Base-by-base conservation (phyloP, 1,284 basidiomycete genomes). In the Butyriboletus appendiculatus region DNA sequence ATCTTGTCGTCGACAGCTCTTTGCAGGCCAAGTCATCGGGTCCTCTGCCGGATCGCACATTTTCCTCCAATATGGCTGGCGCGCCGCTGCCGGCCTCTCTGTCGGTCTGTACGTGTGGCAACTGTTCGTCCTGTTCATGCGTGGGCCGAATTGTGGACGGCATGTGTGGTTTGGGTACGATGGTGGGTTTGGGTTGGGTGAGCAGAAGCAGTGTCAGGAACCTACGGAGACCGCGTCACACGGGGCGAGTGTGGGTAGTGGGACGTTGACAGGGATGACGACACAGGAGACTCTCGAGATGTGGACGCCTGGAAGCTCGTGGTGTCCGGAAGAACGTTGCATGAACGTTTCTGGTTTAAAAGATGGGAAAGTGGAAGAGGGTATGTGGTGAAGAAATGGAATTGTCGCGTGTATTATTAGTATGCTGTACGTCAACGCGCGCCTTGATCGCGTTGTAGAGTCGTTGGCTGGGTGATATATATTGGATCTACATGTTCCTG, bases 1-100 rank as follows among this genome's bases (percentile, higher is more conserved):
- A n/a, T 39, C 8, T 39, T 26, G 16, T 35, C 11, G 3, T 55
- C 16, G 41, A 59, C 49, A 73, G 68, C 65, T 73, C 37, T 80
- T 80, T 55, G 63, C 75, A 16, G 79, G 79, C 0, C 78, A 80
- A 57, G 75, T 79, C 9, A 76, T 79, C 58, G 83, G 83, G 14
- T 82, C 81, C 5, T 73, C 81, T 0, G 77, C 73, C 4, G 77
- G 82, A 37, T 78, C 80, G 3, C 73, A 76, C 51, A 69, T 84
- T 5, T 84, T 82, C 63, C 70, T 79, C 8, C 53, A 66, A 30
- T 68, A 79, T 50, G 81, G 82, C 12, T 84, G 82, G 83, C 72
- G 75, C 20, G 71, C 78, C 2, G 74, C 78, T 4, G 76, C 77
- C 1, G 77, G 71, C 4, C 67, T 80, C 34, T 77, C 77, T 2